Base-by-base conservation (phyloP, 140 eudicot genomes). In the Cichorium intybus region DNA sequence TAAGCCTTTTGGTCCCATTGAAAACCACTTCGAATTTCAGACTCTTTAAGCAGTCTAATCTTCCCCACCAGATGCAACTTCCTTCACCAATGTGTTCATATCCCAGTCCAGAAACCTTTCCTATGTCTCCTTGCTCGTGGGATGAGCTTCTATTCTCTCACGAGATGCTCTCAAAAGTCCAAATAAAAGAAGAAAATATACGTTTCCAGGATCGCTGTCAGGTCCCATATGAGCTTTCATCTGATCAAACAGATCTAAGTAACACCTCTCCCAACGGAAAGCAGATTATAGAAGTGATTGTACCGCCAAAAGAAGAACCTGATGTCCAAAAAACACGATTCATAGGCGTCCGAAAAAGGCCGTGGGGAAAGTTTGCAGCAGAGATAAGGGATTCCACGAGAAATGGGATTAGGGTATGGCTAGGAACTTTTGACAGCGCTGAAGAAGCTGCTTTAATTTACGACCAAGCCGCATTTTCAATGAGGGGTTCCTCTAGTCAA, bases 281-380 rank as follows among this genome's bases (percentile, higher is more conserved):
- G 7, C 45, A 63, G 26, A 10, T 21, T 10, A 8, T 66, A 31
- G 66, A 59, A 58, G 66, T 39, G 20, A 66, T 31, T 11, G 14
- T 31, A 31, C 29, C 26, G 27, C 63, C 43, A 3, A 55, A 69
- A 43, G 35, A 47, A 37, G 48, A 68, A 11, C 72, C 56, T 3
- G 75, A 66, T 10, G 37, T 37, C 4, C 33, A 54, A 17, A 72
- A 72, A 23, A 67, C 31, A 27, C 73, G 78, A 14, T 82, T 75
- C 72, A 75, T 83, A 27, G 88, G 88, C 0, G 88, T 83, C 16
- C 70, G 88, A 35, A 66, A 59, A 43, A 52, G 88, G 57, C 85
- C 82, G 0, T 82, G 84, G 88, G 88, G 84, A 14, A 82, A 82
- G 56, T 82, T 78, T 51, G 88, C 88, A 5, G 88, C 88, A 2